Conservation (phyloP, 106 monocot genomes). For the Triglochin maritima region DNA sequence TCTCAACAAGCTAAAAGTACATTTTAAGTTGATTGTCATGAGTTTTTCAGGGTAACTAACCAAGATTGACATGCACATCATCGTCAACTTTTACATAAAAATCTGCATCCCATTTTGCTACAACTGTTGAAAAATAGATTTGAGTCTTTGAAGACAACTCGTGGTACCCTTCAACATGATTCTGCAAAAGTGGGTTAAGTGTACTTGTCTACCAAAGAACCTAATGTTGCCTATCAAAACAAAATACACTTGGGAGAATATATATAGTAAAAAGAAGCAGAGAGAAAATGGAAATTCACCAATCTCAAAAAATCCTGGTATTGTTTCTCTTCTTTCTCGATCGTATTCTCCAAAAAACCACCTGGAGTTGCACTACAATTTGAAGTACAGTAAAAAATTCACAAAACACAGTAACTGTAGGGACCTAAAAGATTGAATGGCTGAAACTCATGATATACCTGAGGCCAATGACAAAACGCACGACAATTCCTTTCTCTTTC, state of each 20-base stretch:
- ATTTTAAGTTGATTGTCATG: not conserved
- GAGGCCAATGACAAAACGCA: constrained; percentile 67
- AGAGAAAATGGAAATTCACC: constrained; percentile 10
- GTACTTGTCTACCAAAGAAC: too few relatives aligned
- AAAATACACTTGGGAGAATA: too few relatives aligned
- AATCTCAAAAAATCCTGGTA: constrained; percentile 55
- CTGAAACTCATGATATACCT: constrained; percentile 22
- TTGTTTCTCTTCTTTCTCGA: constrained; percentile 46
- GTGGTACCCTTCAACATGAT: constrained; percentile 64
- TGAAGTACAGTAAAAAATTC: not conserved
- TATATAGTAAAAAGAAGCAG: not conserved
- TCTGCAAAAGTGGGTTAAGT: constrained; percentile 15
- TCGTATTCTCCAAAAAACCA: constrained; percentile 37
- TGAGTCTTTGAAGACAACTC: constrained; percentile 54
- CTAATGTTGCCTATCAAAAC: not conserved
- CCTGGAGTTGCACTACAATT: constrained; percentile 34
- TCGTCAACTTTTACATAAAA: constrained; percentile 71
- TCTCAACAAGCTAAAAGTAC: not conserved
- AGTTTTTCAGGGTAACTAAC: constrained; percentile 19
- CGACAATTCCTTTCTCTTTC: constrained; percentile 45
- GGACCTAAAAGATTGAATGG: not conserved
- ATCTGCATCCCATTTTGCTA: constrained; percentile 61
- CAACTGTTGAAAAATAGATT: constrained; percentile 53
- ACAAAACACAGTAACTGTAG: not conserved
- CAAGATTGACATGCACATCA: constrained; percentile 60